Evolutionary conservation across 768 basidiomycete genomes (phyloP).

Genomic region (Tephrocybe sp.): DNA sequence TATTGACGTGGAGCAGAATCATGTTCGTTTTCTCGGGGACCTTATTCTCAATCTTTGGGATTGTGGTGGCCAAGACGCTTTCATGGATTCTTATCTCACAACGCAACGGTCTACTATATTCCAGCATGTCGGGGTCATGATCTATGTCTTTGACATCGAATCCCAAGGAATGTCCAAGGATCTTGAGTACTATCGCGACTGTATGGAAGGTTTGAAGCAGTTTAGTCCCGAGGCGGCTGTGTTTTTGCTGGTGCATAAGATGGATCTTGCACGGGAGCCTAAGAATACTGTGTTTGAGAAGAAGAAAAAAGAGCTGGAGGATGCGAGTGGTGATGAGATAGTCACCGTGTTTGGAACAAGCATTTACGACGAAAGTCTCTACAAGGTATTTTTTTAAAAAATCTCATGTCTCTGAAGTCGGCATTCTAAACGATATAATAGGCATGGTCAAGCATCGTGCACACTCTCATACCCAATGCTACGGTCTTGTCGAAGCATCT

Average conservation of each 20-base stretch:
- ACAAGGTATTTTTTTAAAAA: slow-evolving; percentile 59
- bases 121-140: slow-evolving; percentile 94
- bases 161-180: slow-evolving; percentile 83
- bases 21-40: slow-evolving; percentile 95
- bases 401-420: background rate
- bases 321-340: slow-evolving; percentile 57
- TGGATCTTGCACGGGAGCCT: slow-evolving; percentile 85
- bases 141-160: slow-evolving; percentile 98
- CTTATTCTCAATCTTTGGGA: slow-evolving; percentile 98
- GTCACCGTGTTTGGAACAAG: slow-evolving; percentile 89
- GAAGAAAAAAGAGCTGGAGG: slow-evolving; percentile 72
- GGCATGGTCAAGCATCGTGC: slow-evolving; percentile 99
- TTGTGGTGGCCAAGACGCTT: slow-evolving; percentile 97
- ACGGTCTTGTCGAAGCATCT: slow-evolving; percentile 87
- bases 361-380: slow-evolving; percentile 96
- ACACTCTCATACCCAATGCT: slow-evolving; percentile 94
- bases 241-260: slow-evolving; percentile 95
- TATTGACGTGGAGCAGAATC: slow-evolving; percentile 97
- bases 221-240: slow-evolving; percentile 82
- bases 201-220: slow-evolving; percentile 77
- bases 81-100: slow-evolving; percentile 96
- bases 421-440: slow-evolving; percentile 28
- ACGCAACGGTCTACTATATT: slow-evolving; percentile 94
- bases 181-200: slow-evolving; percentile 89
- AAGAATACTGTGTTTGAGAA: slow-evolving; percentile 60